These are phyloP conservation scores for Lyophyllum atratum DNA, from an alignment of 768 basidiomycete species.

Conservation along the genomic window DNA sequence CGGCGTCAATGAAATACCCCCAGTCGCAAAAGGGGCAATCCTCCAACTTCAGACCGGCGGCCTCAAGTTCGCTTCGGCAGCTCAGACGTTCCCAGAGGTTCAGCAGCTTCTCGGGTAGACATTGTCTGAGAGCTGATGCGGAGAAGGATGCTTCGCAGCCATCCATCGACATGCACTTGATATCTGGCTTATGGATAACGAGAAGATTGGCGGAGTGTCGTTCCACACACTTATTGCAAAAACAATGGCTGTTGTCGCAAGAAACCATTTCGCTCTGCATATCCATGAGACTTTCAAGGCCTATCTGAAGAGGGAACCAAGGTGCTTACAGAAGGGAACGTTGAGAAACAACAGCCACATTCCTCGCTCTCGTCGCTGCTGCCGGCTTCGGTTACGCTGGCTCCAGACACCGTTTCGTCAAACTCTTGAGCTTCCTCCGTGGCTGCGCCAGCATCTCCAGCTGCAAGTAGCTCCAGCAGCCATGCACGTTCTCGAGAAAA, in stretches of 20 bases:
- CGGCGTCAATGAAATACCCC: constrained; percentile 63
- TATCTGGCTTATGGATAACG: constrained; percentile 50
- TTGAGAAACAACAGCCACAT: constrained; percentile 73
- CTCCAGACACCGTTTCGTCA: neutral
- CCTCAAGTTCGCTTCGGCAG: constrained; percentile 67
- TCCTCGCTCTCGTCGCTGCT: constrained; percentile 44
- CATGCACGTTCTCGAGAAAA: constrained; percentile 40
- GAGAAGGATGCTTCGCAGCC: constrained; percentile 62
- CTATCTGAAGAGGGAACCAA: neutral
- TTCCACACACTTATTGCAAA: constrained; percentile 66
- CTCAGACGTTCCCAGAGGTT: constrained; percentile 62
- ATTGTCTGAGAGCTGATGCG: constrained; percentile 58
- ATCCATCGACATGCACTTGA: constrained; percentile 52
- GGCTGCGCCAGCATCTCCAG: neutral
- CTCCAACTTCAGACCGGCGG: constrained; percentile 70
- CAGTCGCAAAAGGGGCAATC: constrained; percentile 81
- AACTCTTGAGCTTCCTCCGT: neutral
- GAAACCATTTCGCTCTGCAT: constrained; percentile 69
- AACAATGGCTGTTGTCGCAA: constrained; percentile 76
- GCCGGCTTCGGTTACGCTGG: neutral
- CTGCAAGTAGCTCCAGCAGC: constrained; percentile 9
- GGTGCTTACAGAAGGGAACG: constrained; percentile 17
- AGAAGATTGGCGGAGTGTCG: constrained; percentile 59
- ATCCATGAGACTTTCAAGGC: neutral
- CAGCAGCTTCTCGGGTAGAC: constrained; percentile 59